Evolutionary conservation across 2,329 filamentous ascomycete genomes (phyloP).

Genomic region (Fusarium sp.): DNA sequence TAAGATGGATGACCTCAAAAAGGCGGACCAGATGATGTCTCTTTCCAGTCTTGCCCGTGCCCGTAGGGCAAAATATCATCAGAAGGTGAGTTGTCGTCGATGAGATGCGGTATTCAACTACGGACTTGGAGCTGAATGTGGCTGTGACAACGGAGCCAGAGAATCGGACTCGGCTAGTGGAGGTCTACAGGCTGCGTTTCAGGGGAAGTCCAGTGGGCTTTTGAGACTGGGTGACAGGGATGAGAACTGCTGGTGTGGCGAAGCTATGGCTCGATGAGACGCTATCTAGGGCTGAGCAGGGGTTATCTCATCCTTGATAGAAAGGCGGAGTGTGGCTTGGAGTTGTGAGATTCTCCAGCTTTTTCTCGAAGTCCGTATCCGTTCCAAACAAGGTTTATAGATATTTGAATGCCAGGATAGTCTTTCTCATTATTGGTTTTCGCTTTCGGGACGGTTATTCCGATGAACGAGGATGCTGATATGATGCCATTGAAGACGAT

Average conservation of each 20-base stretch:
- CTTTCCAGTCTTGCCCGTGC: neutral
- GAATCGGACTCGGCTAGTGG: conserved; percentile 15
- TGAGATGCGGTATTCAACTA: neutral
- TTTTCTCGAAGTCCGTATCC: conserved; percentile 28
- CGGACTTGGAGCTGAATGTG: conserved; percentile 19
- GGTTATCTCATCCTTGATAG: conserved; percentile 5
- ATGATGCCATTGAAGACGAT: neutral
- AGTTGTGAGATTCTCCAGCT: neutral
- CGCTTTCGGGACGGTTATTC: neutral
- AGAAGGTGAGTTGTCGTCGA: conserved; percentile 5
- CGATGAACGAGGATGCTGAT: neutral
- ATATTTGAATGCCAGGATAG: neutral
- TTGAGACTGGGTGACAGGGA: neutral
- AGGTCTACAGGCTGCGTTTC: neutral
- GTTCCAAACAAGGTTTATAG: conserved; percentile 17
- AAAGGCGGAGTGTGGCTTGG: conserved; percentile 13
- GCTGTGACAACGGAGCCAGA: conserved; percentile 15
- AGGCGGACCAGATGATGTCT: conserved; percentile 1
- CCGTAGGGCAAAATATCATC: conserved; percentile 15
- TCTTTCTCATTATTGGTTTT: conserved; percentile 5
- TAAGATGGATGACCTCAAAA: conserved; percentile 2
- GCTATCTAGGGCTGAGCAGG: neutral
- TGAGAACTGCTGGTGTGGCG: conserved; percentile 2
- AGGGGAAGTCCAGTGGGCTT: neutral
- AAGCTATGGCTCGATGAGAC: neutral